A percentile compares a stretch with the other conserved stretches of the same genome.
phyloP scores from a whole-genome alignment of 139 green algal species.

The Tetradesmus obliquus region DNA sequence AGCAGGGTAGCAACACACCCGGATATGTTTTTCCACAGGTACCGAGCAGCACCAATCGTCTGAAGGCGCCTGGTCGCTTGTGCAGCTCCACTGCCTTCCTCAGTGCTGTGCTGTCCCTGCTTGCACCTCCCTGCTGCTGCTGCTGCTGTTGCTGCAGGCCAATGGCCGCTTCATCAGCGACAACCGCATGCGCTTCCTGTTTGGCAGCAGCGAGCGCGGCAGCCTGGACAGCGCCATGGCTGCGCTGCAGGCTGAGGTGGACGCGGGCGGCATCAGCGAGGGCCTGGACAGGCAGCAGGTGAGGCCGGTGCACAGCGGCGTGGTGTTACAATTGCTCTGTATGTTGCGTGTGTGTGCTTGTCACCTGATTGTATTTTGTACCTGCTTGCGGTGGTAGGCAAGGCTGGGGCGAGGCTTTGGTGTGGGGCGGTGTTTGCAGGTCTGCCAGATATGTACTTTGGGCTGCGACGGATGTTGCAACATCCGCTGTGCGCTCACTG shows the following conservation, averaged over 20 bases:
- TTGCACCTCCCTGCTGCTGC: conserved; percentile 1
- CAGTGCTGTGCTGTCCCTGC: background rate
- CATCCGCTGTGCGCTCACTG: too few relatives aligned
- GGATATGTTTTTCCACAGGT: too few relatives aligned
- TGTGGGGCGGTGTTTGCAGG: background rate
- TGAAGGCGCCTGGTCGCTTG: too few relatives aligned
- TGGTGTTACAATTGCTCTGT: background rate
- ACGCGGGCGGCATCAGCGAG: conserved; percentile 11
- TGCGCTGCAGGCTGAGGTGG: conserved; percentile 31
- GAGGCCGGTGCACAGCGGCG: background rate
- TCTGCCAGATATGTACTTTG: background rate
- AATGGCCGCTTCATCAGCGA: conserved; percentile 32
- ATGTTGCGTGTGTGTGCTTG: background rate
- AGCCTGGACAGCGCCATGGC: conserved; percentile 26
- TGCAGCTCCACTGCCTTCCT: background rate
- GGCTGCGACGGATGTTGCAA: too few relatives aligned
- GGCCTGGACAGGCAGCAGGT: conserved; percentile 15
- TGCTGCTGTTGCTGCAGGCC: conserved; percentile 15
- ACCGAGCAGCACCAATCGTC: too few relatives aligned
- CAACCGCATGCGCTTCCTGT: conserved; percentile 46
- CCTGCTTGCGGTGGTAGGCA: too few relatives aligned
- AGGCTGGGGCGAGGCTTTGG: background rate
- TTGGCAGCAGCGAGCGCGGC: conserved; percentile 22
- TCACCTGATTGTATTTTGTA: too few relatives aligned
- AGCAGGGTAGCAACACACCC: too few relatives aligned